These are phyloP conservation scores for Penicillium hordei DNA, from an alignment of 2,329 filamentous ascomycete genomes.

Conservation along the genomic window DNA sequence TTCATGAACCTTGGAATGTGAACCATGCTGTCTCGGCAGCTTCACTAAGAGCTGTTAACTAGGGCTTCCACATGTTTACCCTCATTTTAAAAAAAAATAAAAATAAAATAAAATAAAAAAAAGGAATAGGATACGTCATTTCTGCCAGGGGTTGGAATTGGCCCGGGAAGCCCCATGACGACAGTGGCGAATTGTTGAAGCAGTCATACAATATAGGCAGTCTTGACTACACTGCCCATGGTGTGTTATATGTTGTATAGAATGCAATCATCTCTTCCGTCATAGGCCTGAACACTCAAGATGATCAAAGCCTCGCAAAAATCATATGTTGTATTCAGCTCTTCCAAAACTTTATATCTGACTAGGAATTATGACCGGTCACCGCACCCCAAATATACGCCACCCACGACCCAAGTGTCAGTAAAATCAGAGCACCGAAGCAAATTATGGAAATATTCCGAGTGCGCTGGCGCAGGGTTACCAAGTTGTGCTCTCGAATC, in stretches of 20 bases:
- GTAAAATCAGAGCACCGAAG: slow-evolving; percentile 46
- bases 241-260: not conserved
- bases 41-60: not conserved
- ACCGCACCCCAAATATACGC: slow-evolving; percentile 63
- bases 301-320: not conserved
- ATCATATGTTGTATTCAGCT: not conserved
- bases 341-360: not conserved
- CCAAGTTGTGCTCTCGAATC: slow-evolving; percentile 46
- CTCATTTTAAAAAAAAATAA: not conserved
- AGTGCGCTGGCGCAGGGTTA: slow-evolving; percentile 40
- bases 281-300: not conserved
- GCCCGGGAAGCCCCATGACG: slow-evolving; percentile 3
- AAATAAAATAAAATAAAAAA: no score
- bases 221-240: not conserved
- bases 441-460: slow-evolving; percentile 44
- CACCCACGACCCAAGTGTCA: slow-evolving; percentile 51
- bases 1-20: not conserved
- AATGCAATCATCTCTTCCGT: not conserved
- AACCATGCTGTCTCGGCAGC: not conserved
- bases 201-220: not conserved
- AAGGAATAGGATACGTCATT: no score
- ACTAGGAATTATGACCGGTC: slow-evolving; percentile 50
- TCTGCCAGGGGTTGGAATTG: not conserved
- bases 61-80: not conserved
- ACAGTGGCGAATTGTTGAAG: slow-evolving; percentile 4